Base-by-base conservation (phyloP, 352 stramenopile species). In the Phytophthora sansomeana region DNA sequence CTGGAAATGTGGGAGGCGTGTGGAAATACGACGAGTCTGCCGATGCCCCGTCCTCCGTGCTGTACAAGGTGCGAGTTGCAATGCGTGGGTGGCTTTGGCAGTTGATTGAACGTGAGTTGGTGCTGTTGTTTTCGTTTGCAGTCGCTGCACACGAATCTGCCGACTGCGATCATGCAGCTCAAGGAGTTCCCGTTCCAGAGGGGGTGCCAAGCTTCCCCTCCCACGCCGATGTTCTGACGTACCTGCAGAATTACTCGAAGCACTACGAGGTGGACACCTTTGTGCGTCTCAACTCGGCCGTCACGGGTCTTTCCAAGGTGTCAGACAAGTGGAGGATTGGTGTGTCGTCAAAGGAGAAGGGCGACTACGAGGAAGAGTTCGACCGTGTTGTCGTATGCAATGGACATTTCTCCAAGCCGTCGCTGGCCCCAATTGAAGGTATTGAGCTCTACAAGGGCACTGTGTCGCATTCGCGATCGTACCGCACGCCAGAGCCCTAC, bases 361-460 rank as follows among this genome's bases (percentile, higher is more conserved):
- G 72, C 1, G 52, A 61, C 8, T 92, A 94, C 62, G 77, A 73
- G n/a, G 86, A 93, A 59, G 39, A 62, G 1, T 78, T 95, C 11
- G 86, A 95, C 78, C 88, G 90, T 36, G 60, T 95, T 11, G 62
- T 95, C 8, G 58, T 95, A 24, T 93, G 84, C 72, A 93, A 93
- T 44, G 86, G 86, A 28, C 86, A 95, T 51, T 95, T 95, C 38
- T 81, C 84, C 24, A 67, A 77, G 51, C 84, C 84, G 6, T 81
- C 77, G 11, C 74, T 75, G 17, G 69, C 76, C 2, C 29, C 35
- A 2, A 89, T 93, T 58, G 67, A 74, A 14, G 83, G 86, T 14
- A 67, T 84, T 17, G 81, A 93, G 49, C 47, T 85, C 60, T 90
- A 75, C 28, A 62, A 68, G 9, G 81, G 77, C 2, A 51, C 41